phyloP scores from a whole-genome alignment of 305 asterid species.

The Fraxinus nigra region DNA sequence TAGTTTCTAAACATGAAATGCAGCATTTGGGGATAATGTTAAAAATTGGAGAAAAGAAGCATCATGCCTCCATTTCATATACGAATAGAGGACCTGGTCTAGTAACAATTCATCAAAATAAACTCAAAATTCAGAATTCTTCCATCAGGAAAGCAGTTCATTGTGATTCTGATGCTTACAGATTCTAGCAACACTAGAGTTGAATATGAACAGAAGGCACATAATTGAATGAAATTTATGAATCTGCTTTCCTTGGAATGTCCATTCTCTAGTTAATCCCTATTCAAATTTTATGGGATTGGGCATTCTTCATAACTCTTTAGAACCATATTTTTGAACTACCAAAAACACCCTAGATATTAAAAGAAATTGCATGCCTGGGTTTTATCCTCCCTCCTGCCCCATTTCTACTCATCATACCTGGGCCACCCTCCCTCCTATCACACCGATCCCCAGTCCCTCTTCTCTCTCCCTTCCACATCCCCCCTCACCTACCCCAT shows the following conservation, averaged over 20 bases:
- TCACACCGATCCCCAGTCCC: background rate
- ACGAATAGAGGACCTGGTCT: background rate
- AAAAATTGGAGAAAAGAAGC: background rate
- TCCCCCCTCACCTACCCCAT: background rate
- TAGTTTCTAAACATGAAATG: background rate
- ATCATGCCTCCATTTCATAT: background rate
- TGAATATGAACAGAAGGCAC: background rate
- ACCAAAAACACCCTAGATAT: background rate
- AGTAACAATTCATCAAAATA: background rate
- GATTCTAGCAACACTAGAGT: background rate
- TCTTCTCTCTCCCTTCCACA: background rate
- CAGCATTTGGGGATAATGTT: background rate
- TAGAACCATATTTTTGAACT: background rate
- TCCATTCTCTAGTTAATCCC: background rate
- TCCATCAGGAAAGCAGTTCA: background rate
- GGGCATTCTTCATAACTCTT: background rate
- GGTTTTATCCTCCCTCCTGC: background rate
- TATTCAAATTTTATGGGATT: background rate
- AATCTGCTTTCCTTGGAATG: background rate
- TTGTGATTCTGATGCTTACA: background rate
- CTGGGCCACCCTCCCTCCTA: background rate
- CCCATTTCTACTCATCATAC: background rate
- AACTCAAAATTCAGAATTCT: background rate
- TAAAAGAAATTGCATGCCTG: background rate
- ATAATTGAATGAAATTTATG: background rate